phyloP scores from a whole-genome alignment of 192 early-diverging fungal species.

The Cladochytrium replicatum region DNA sequence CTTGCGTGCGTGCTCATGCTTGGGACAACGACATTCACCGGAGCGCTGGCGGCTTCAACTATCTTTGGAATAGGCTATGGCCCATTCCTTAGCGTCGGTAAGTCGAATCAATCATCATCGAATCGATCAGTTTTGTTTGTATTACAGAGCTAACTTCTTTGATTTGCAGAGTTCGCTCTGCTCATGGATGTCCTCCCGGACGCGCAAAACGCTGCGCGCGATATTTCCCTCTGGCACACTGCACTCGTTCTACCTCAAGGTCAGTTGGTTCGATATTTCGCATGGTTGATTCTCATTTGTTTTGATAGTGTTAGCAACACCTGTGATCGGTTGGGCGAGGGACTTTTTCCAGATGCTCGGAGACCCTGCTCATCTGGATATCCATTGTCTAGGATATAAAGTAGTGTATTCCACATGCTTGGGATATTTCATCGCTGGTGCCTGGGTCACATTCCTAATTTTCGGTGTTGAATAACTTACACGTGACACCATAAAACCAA shows the following conservation, averaged over 20 bases:
- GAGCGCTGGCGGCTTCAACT: constrained; percentile 7
- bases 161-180: constrained; percentile 20
- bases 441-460: constrained; percentile 11
- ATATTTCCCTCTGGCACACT: constrained; percentile 37
- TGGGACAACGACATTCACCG: constrained; percentile 6
- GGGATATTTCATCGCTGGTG: constrained; percentile 20
- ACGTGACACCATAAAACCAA: no score
- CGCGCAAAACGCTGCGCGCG: constrained; percentile 20
- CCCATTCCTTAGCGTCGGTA: constrained; percentile 13
- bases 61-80: constrained; percentile 25
- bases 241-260: constrained; percentile 14
- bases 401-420: constrained; percentile 18
- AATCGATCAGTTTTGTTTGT: constrained; percentile 1
- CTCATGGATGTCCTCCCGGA: constrained; percentile 26
- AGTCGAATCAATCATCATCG: not conserved
- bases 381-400: constrained; percentile 32
- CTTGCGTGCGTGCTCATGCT: constrained; percentile 12
- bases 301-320: constrained; percentile 29
- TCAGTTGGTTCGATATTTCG: not conserved
- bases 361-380: not conserved
- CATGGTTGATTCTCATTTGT: not conserved
- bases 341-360: constrained; percentile 29
- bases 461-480: constrained; percentile 8
- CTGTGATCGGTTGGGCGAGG: constrained; percentile 25
- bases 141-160: no score